Evolutionary conservation across 2,329 filamentous ascomycete species (phyloP), one percentile per base, ranked within the genome.

Genomic region (Cercospora sesami): DNA sequence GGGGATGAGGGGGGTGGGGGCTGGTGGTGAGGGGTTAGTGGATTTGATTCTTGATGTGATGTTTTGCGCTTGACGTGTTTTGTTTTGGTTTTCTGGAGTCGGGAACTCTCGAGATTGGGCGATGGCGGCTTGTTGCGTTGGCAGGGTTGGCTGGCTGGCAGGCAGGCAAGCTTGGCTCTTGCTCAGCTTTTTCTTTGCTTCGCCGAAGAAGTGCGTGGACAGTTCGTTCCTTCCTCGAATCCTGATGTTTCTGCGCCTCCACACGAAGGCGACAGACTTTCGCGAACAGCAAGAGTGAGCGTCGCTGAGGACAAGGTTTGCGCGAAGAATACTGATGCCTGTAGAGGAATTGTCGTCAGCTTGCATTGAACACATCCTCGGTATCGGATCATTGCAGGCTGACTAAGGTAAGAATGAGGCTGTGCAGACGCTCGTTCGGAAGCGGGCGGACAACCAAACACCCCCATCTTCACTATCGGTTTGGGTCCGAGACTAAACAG

Each of bases 341-440:
- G 18, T 59, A 28, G 48, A 28, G 4, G 4, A 58, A 58, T 58
- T 33, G 55, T 58, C 55, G 55, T 58, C 55, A 58, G 55, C 55
- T 58, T 26, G 48, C 48, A 26, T 26, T n/a, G 23, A 33, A 18
- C 7, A 58, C 28, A 58, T 21, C 28, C 30, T 58, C 55, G 55
- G 55, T 31, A 31, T 58, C 55, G 55, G 55, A 59, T 6, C 18
- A 28, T 31, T 6, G 28, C 1, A 31, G 23, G 53, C 53, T 58
- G 53, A 58, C 53, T 58, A 58, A 58, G 26, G 7, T 5, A 0
- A 51, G 30, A 36, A 16, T 23, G 39, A 31, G 60, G 60, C 60
- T 62, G 60, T 62, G 60, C 60, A 31, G 36, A 3, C 42, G 33
- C 42, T 62, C 36, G 60, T 48, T 62, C 60, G 60, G 60, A 51